Evolutionary conservation across 371 early-diverging fungal genomes (phyloP).

Genomic region (Mucor plumbeus): DNA sequence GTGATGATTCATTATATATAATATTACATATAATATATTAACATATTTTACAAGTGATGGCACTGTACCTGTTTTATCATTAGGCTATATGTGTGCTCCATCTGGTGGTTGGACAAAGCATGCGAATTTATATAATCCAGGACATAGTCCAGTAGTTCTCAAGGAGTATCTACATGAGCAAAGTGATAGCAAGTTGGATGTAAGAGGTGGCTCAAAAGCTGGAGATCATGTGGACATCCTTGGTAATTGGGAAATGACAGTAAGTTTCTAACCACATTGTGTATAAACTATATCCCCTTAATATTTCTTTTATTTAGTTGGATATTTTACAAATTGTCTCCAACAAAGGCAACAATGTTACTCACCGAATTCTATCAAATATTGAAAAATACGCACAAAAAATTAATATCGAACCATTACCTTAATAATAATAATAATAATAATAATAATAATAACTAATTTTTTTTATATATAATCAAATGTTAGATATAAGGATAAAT

Average conservation of each 20-base stretch:
- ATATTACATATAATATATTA: background rate
- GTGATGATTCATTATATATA: conserved; percentile 29
- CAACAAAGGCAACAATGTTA: conserved; percentile 41
- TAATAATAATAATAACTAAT: background rate
- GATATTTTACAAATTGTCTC: conserved; percentile 51
- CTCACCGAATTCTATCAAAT: conserved; percentile 43
- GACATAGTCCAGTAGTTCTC: conserved; percentile 70
- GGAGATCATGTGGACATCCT: conserved; percentile 93
- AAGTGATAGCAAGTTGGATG: conserved; percentile 59
- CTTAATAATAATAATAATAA: background rate
- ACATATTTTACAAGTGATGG: conserved; percentile 71
- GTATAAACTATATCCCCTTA: background rate
- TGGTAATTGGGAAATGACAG: conserved; percentile 56
- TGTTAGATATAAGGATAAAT: background rate
- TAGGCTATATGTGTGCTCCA: conserved; percentile 90
- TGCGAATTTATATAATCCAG: conserved; percentile 82
- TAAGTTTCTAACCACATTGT: conserved; percentile 26
- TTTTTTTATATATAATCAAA: background rate
- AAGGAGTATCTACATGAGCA: conserved; percentile 78
- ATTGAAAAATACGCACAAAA: conserved; percentile 48
- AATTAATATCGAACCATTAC: conserved; percentile 22
- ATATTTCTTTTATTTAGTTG: conserved; percentile 24
- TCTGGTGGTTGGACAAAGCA: conserved; percentile 85
- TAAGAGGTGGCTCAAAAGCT: conserved; percentile 84
- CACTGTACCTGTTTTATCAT: conserved; percentile 87